Evolutionary conservation across 805 yeast genomes (phyloP).

Genomic region (Candida berthetii): DNA sequence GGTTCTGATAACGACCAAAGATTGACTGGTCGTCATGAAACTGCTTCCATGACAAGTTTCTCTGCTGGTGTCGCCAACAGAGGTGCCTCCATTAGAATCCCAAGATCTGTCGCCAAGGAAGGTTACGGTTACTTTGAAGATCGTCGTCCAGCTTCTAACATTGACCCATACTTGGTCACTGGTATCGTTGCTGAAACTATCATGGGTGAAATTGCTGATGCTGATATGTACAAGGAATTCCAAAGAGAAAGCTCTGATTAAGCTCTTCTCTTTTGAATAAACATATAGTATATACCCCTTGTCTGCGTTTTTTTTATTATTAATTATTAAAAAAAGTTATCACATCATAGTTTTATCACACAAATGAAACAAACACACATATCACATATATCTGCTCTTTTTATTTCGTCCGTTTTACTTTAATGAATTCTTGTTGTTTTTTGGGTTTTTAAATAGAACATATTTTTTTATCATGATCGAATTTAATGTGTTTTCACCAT

Average conservation of each 20-base stretch:
- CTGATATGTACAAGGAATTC: constrained; percentile 88
- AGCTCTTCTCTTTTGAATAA: too few relatives aligned
- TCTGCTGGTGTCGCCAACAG: constrained; percentile 99
- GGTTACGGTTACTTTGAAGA: constrained; percentile 99
- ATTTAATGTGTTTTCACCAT: too few relatives aligned
- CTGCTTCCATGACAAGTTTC: constrained; percentile 88
- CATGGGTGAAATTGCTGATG: constrained; percentile 90
- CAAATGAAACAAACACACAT: too few relatives aligned
- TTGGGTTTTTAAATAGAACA: too few relatives aligned
- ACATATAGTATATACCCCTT: too few relatives aligned
- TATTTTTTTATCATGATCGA: too few relatives aligned
- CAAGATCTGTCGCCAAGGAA: constrained; percentile 97
- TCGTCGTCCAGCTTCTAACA: constrained; percentile 99
- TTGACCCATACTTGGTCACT: constrained; percentile 97
- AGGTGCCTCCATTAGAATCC: constrained; percentile 98
- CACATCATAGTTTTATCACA: too few relatives aligned
- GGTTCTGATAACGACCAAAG: constrained; percentile 95
- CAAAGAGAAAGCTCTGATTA: constrained; percentile 38
- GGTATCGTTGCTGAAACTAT: constrained; percentile 98
- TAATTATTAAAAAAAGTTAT: too few relatives aligned
- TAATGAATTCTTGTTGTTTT: too few relatives aligned
- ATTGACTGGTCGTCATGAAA: constrained; percentile 97
- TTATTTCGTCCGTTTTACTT: too few relatives aligned
- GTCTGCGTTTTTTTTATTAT: too few relatives aligned
- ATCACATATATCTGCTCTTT: too few relatives aligned